Base-by-base conservation (phyloP, 1,284 basidiomycete species). In the Coniophora puteana region DNA sequence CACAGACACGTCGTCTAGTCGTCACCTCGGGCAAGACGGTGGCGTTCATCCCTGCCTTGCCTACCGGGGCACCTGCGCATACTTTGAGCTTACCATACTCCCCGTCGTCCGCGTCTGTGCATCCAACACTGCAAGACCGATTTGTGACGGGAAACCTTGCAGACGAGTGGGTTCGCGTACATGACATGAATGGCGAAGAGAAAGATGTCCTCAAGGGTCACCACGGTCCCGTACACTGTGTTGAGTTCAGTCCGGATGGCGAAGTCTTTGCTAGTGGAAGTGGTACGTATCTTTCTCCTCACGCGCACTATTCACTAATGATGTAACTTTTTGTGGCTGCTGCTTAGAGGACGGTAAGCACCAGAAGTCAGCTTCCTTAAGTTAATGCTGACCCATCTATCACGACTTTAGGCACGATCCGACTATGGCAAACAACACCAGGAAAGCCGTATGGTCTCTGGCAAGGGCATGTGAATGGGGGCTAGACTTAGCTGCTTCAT, bases 91-190 rank as follows among this genome's bases (percentile, higher is more conserved):
- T 95, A 27, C 73, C 83, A 8, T 93, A 94, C 58, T 74, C 84
- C 13, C 90, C 92, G 2, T 94, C 92, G 1, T 94, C 89, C 4
- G 93, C 91, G 17, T 93, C 90, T 1, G 80, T 98, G 33, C 94
- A 98, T 59, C 96, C 96, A 1, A 78, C 88, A 45, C 64, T 80
- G 35, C 83, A 90, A 53, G 90, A 96, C 62, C 76, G 90, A 23
- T 98, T 98, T 63, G 86, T 98, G 30, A 93, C 90, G 0, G 95
- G 96, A n/a, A 89, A 83, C 48, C 74, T 77, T 30, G 78, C 73
- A 10, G 96, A 99, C 63, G 93, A 96, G 50, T 99, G 96, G 96
- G 93, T 99, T 17, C 74, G 95, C 30, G 82, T 98, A 24, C 94
- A 97, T 59, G 88, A 89, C 30, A 83, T 93, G 55, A 79, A 86